A percentile compares a stretch with the other conserved stretches of the same genome.
Conservation (phyloP, 768 basidiomycete species). For the Lactarius trivialis region DNA sequence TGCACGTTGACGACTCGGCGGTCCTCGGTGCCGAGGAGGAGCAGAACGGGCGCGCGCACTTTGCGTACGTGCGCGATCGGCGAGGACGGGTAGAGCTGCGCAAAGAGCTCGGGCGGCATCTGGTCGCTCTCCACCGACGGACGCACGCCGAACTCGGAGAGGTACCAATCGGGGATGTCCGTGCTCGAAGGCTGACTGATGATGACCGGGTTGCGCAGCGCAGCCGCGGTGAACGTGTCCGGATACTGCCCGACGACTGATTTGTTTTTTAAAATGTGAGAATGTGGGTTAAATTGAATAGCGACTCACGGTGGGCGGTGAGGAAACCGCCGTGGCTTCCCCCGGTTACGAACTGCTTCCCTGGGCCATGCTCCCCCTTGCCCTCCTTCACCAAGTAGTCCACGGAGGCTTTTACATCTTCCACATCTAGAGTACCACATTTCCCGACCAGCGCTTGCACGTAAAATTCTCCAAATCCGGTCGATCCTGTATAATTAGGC, state of each 20-base stretch:
- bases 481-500: conserved; percentile 33
- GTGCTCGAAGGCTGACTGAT: conserved; percentile 26
- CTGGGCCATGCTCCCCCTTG: conserved; percentile 22
- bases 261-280: neutral
- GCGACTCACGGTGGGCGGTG: conserved; percentile 24
- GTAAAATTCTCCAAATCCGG: conserved; percentile 30
- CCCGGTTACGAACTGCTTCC: conserved; percentile 28
- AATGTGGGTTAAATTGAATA: neutral
- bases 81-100: conserved; percentile 21
- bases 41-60: conserved; percentile 28
- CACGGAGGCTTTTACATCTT: conserved; percentile 27
- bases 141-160: conserved; percentile 26
- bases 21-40: conserved; percentile 30
- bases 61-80: conserved; percentile 28
- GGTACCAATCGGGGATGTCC: conserved; percentile 35
- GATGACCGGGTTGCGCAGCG: conserved; percentile 33
- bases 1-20: conserved; percentile 32
- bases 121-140: conserved; percentile 13
- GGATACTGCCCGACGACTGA: conserved; percentile 29
- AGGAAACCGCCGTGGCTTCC: conserved; percentile 33
- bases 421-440: conserved; percentile 32
- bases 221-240: conserved; percentile 28
- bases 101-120: conserved; percentile 23
- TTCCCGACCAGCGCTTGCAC: conserved; percentile 28
- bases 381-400: conserved; percentile 26